Evolutionary conservation across 2,329 filamentous ascomycete species (phyloP), one percentile per base, ranked within the genome.

Genomic region (Mariannaea sp.): DNA sequence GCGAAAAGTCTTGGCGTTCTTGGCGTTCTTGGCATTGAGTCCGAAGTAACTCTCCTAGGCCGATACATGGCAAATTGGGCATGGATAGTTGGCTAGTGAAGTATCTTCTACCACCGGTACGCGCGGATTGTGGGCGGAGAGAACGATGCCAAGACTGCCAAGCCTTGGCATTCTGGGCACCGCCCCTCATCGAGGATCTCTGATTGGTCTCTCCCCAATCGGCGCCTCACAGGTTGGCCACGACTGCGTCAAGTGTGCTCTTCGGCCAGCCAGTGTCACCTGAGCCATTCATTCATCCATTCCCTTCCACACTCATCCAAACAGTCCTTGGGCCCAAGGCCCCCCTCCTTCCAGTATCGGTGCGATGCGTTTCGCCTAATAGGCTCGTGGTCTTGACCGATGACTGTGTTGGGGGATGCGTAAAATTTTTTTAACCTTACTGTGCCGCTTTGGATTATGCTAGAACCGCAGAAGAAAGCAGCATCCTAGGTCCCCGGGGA

Each of bases 151-250:
- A 73, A 73, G 70, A 51, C 20, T 52, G 70, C 69, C 71, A 73
- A 71, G 70, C 0, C 71, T 73, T 74, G 72, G 71, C 71, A 63
- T 53, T 53, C 71, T 74, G 68, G 72, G 72, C 71, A 65, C 61
- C 62, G 64, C 65, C 65, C 64, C 65, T 65, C 68, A 69, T 68
- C 56, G 61, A 33, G 49, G 38, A 54, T 49, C 56, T 65, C 54
- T 61, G 52, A 72, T 72, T 72, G 69, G 69, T 54, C 60, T 59
- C 56, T 53, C 49, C 42, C 40, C 49, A 43, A 57, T 62, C 53
- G 54, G 58, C 58, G 62, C 59, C 65, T 65, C 65, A 59, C 64
- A 66, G 60, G 61, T 8, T 62, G 60, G 58, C 64, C 64, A 65
- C 64, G 60, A 60, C 53, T 66, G 64, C 61, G 57, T 61, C 60